Base-by-base conservation (phyloP, 495 filamentous ascomycete species). In the Neurospora sp. region DNA sequence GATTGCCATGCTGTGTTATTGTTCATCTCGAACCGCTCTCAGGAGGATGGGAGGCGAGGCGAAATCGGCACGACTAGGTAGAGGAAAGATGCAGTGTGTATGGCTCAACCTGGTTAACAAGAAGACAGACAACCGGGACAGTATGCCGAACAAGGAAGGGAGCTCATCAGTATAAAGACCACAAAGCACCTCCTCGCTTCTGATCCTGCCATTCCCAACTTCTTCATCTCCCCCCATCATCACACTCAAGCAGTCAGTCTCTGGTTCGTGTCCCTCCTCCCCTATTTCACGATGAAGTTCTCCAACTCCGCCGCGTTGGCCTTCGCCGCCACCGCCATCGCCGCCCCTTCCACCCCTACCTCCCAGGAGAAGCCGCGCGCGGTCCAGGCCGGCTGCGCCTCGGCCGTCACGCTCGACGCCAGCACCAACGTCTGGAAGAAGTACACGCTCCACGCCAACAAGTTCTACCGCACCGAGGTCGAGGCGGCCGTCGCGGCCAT, bases 391-490 rank as follows among this genome's bases (percentile, higher is more conserved):
- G 83, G 80, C 71, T 88, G 86, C 80, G 62, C 82, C 8, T 84
- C 83, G 39, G 82, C 86, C 48, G 87, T 89, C 77, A 85, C 78
- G 59, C 82, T 89, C 75, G 82, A 86, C 70, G 79, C 84, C 75
- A 83, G 75, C 75, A 82, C 85, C 80, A 90, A 90, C 81, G 82
- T 87, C 44, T 89, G 84, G 79, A 76, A 79, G 74, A 81, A 82
- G 70, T 86, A 87, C 81, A 86, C 78, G 72, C 83, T 88, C 66
- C 86, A 88, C 79, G 79, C 87, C 79, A 89, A 89, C 85, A 81
- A 77, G 71, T 87, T 85, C 82, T 90, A 87, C 83, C 83, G 86
- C 69, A 71, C 75, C 35, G 86, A 90, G 81, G 82, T 91, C 74
- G 75, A 81, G 71, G 83, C 82, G 20, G 86, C 86, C 76, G 84